Percentiles rank a stretch among this genome's conserved stretches.
Evolutionary conservation across 2,329 filamentous ascomycete genomes (phyloP).

Genomic region (Chaetomium sp.): DNA sequence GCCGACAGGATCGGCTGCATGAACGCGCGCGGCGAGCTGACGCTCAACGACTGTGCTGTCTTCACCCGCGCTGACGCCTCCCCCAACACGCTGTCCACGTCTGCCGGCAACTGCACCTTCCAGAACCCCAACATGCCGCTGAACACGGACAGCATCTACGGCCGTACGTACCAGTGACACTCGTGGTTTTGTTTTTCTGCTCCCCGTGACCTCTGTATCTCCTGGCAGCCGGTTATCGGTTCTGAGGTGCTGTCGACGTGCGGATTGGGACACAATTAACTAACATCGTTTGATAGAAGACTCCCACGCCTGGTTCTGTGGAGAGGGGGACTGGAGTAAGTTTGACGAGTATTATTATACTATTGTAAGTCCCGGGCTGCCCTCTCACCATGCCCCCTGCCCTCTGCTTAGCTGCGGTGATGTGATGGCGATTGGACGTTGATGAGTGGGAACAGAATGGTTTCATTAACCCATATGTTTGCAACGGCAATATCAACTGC

Average conservation of each 20-base stretch:
- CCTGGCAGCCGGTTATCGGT: neutral
- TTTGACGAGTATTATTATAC: conserved; percentile 29
- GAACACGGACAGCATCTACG: conserved; percentile 32
- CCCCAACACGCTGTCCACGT: conserved; percentile 20
- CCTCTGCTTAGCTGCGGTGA: neutral
- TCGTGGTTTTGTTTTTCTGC: neutral
- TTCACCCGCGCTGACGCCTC: conserved; percentile 19
- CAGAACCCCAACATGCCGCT: conserved; percentile 22
- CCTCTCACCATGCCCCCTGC: neutral
- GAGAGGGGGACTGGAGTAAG: neutral
- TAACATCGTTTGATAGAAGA: neutral
- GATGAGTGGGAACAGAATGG: conserved; percentile 22
- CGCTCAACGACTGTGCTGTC: conserved; percentile 26
- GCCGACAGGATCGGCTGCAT: conserved; percentile 32
- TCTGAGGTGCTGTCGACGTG: neutral
- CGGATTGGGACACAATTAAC: neutral
- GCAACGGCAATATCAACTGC: conserved; percentile 31
- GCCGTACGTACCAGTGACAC: conserved; percentile 5
- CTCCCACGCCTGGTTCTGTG: conserved; percentile 28
- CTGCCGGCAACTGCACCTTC: conserved; percentile 30
- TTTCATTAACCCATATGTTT: conserved; percentile 30
- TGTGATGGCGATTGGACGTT: neutral
- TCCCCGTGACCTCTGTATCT: neutral
- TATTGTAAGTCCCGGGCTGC: conserved; percentile 23
- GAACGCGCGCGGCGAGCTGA: conserved; percentile 21